Evolutionary conservation across 2,329 filamentous ascomycete genomes (phyloP).

Genomic region (Apiospora saccharicola): DNA sequence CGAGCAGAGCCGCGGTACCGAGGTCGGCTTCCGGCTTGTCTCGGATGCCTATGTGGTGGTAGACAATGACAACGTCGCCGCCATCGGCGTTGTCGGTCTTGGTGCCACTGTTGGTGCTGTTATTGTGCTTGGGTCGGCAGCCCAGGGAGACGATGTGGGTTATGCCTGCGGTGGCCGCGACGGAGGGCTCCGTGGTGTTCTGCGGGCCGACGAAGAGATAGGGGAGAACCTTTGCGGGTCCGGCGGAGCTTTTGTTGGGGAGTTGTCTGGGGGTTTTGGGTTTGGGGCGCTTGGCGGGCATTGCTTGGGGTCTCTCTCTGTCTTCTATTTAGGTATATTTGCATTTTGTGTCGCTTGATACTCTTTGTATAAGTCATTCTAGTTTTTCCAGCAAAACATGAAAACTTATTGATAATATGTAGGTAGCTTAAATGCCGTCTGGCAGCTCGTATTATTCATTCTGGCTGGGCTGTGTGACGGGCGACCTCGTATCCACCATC

Average conservation of each 20-base stretch:
- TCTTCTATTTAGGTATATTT: background rate
- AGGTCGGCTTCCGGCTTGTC: background rate
- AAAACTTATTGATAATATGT: background rate
- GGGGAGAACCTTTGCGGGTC: constrained; percentile 10
- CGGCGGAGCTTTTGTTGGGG: background rate
- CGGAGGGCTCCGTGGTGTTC: constrained; percentile 15
- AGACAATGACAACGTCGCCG: background rate
- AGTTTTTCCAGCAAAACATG: background rate
- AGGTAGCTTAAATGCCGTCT: background rate
- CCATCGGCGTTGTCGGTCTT: background rate
- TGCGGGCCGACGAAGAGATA: constrained; percentile 24
- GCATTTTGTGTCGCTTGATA: no score
- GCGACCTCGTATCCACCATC: background rate
- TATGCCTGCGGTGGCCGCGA: background rate
- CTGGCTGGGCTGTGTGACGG: background rate
- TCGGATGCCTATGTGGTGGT: constrained; percentile 2
- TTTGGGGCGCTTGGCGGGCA: background rate
- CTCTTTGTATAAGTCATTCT: no score
- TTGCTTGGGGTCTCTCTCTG: background rate
- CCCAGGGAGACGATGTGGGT: constrained; percentile 25
- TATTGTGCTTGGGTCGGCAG: constrained; percentile 1
- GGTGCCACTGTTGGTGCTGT: background rate
- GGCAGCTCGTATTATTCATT: background rate
- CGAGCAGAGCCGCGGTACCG: background rate
- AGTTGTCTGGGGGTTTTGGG: background rate